Evolutionary conservation across 768 basidiomycete genomes (phyloP).

Genomic region (Russula emetica): DNA sequence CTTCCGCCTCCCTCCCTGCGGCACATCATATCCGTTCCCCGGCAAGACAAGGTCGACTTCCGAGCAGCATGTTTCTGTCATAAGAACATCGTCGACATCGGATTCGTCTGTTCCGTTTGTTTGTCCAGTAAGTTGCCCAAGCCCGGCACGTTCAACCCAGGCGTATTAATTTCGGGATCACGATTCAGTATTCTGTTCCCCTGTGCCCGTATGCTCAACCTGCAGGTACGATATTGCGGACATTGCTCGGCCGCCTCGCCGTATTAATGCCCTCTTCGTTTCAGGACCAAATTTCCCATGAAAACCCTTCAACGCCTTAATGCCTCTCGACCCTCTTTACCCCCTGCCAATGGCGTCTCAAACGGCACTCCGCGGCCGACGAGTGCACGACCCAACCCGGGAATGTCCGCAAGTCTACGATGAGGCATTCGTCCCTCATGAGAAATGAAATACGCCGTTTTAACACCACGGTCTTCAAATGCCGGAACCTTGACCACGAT

Average conservation of each 20-base stretch:
- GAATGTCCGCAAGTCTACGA: conserved; percentile 26
- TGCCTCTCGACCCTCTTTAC: conserved; percentile 39
- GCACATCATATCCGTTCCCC: conserved; percentile 74
- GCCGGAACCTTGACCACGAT: neutral
- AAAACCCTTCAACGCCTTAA: conserved; percentile 84
- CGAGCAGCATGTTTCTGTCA: conserved; percentile 99
- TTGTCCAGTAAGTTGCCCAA: conserved; percentile 69
- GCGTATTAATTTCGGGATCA: conserved; percentile 2
- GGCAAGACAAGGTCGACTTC: conserved; percentile 94
- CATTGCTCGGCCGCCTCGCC: neutral
- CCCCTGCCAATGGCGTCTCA: conserved; percentile 22
- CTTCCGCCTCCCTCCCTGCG: conserved; percentile 68
- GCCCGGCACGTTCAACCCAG: neutral
- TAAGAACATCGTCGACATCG: conserved; percentile 92
- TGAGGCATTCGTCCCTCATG: conserved; percentile 2
- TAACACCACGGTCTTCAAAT: neutral
- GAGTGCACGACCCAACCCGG: conserved; percentile 16
- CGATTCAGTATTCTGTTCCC: conserved; percentile 81
- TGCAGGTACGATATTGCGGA: conserved; percentile 62
- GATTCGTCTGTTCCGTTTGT: conserved; percentile 98
- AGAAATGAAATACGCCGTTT: neutral
- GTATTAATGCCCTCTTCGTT: neutral
- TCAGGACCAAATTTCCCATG: conserved; percentile 91
- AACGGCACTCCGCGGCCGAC: conserved; percentile 24
- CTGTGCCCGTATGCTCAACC: conserved; percentile 89